Evolutionary conservation across 495 filamentous ascomycete species (phyloP), one percentile per base, ranked within the genome.

Genomic region (Penicillium canariense): DNA sequence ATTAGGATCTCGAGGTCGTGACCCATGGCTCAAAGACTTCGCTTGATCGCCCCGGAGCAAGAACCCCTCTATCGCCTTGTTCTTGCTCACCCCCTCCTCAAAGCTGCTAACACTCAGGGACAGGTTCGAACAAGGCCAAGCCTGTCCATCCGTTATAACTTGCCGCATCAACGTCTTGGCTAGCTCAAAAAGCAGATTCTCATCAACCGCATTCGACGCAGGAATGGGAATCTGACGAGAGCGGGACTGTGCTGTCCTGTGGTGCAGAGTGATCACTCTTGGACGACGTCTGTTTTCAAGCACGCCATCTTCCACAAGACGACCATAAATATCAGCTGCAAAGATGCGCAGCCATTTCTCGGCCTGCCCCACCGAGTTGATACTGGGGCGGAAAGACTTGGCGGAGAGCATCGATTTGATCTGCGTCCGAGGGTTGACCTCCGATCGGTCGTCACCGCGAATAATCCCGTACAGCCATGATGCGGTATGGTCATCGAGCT

Each of bases 371-470:
- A 81, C 68, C 12, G 76, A 83, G 58, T 84, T 89, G 63, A 98
- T 90, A 55, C 78, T 85, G 1, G 94, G 94, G 5, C 91, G 81
- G 59, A 98, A 98, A 0, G 91, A 94, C 65, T 98, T 98, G 39
- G 94, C 92, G 2, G 90, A 96, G n/a, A 97, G 80, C 94, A 98
- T 98, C 18, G 88, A 92, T 65, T 97, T 97, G 67, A 96, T 96
- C 61, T 91, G 88, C 11, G 91, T 96, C 53, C 94, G 83, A 31
- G 91, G 79, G 61, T 90, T 96, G 59, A 97, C 91, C 71, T 96
- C 91, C 63, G 87, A 95, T 35, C 73, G 68, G 66, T 98, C 94
- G 47, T 90, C 84, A 0, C 94, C 94, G 0, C 95, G 85, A 38
- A 97, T 85, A 17, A 87, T 85, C 48, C 87, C 81, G 72, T 96